phyloP scores from a whole-genome alignment of 371 early-diverging fungal species.

The Syncephalastrum sp. region DNA sequence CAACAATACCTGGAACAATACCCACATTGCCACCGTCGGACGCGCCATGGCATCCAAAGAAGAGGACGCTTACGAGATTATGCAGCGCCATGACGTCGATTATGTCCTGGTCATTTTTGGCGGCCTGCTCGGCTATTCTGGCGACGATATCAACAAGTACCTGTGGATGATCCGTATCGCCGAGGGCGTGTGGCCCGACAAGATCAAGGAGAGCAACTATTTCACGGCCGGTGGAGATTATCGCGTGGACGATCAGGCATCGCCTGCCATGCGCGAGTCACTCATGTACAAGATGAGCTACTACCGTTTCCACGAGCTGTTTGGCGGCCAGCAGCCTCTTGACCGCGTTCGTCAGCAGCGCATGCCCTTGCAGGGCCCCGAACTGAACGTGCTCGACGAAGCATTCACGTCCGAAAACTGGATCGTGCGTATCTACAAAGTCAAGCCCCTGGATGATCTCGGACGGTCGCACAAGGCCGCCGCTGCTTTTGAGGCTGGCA shows the following conservation, averaged over 20 bases:
- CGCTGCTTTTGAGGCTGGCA: constrained; percentile 59
- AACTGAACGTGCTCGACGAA: constrained; percentile 87
- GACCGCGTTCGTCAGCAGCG: constrained; percentile 89
- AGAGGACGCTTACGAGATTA: constrained; percentile 86
- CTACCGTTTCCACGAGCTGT: constrained; percentile 89
- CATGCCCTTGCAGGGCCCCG: constrained; percentile 77
- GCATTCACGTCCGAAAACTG: constrained; percentile 89
- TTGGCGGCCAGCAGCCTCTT: constrained; percentile 69
- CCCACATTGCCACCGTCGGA: constrained; percentile 99
- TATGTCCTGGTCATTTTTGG: constrained; percentile 97
- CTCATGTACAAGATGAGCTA: constrained; percentile 98
- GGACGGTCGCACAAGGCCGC: constrained; percentile 81
- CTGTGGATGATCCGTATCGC: constrained; percentile 99
- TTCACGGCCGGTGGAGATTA: constrained; percentile 92
- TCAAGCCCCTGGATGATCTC: constrained; percentile 89
- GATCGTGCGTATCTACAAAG: constrained; percentile 97
- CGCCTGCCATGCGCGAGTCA: constrained; percentile 85
- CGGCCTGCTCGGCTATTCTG: constrained; percentile 93
- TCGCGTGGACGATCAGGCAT: constrained; percentile 88
- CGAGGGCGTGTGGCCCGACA: constrained; percentile 94
- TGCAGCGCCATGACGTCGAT: constrained; percentile 91
- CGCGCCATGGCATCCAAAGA: constrained; percentile 92
- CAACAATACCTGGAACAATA: constrained; percentile 99
- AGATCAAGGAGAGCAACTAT: constrained; percentile 85
- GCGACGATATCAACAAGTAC: constrained; percentile 99